Percentiles rank a stretch among this genome's conserved stretches.
Evolutionary conservation across 2,329 filamentous ascomycete genomes (phyloP).

Genomic region (Ophiocordyceps sinensis): DNA sequence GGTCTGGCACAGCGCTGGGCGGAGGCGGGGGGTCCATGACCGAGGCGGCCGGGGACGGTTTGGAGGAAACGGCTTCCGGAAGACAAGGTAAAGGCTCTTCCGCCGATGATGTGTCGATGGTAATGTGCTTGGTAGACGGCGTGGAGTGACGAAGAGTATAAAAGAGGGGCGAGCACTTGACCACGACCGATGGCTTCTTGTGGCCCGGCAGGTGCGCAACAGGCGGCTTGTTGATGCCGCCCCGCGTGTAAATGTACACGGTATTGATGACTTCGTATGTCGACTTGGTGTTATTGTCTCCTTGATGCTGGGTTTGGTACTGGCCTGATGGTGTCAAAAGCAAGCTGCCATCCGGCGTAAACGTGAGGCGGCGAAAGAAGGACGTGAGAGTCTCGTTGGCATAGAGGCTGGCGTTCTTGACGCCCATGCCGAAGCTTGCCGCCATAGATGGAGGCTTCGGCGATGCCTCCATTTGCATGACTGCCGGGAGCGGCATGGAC

Average conservation of each 20-base stretch:
- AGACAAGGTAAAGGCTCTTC: conserved; percentile 74
- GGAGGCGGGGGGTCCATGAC: conserved; percentile 75
- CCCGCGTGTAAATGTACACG: conserved; percentile 94
- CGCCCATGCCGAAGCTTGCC: conserved; percentile 39
- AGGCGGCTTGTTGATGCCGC: conserved; percentile 91
- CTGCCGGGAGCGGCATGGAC: conserved; percentile 82
- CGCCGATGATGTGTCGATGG: conserved; percentile 79
- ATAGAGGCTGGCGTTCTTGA: conserved; percentile 81
- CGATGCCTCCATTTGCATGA: conserved; percentile 85
- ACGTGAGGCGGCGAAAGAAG: conserved; percentile 87
- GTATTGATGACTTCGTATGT: conserved; percentile 87
- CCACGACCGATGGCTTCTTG: conserved; percentile 94
- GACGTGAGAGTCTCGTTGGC: conserved; percentile 94
- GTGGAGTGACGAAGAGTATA: conserved; percentile 63
- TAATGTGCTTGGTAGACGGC: conserved; percentile 71
- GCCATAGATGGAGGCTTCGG: conserved; percentile 56
- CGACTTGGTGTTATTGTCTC: conserved; percentile 52
- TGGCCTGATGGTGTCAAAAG: conserved; percentile 91
- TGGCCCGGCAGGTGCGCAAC: conserved; percentile 91
- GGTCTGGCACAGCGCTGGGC: conserved; percentile 36
- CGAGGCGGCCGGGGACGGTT: conserved; percentile 39
- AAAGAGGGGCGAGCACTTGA: conserved; percentile 82
- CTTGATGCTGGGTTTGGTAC: conserved; percentile 67
- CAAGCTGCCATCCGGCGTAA: conserved; percentile 88
- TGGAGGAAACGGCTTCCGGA: conserved; percentile 65